Evolutionary conservation across 371 early-diverging fungal genomes (phyloP).

Genomic region (Homolaphlyctis polyrhiza): DNA sequence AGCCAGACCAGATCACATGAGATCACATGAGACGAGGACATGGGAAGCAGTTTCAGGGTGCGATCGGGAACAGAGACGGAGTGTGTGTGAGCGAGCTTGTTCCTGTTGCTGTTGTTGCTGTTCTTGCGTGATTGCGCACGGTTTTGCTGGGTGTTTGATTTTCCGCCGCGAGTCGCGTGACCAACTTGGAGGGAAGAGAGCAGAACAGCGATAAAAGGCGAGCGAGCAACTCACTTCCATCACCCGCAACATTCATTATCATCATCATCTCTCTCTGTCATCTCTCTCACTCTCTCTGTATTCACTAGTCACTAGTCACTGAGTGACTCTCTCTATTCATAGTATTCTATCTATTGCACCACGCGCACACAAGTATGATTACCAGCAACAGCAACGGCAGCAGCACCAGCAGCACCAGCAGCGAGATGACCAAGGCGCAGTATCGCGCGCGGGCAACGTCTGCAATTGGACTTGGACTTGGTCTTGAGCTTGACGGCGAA

Average conservation of each 20-base stretch:
- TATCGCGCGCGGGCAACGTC: background rate
- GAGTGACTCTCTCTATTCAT: too few species aligned
- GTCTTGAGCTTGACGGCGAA: background rate
- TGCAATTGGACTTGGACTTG: background rate
- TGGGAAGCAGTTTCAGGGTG: too few species aligned
- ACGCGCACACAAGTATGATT: background rate
- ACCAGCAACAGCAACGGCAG: background rate
- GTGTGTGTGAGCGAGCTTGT: too few species aligned
- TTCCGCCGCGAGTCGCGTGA: too few species aligned
- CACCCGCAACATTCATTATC: background rate
- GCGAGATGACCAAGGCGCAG: background rate
- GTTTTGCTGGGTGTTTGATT: too few species aligned
- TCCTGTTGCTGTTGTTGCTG: too few species aligned
- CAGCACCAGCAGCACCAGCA: background rate
- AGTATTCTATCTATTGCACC: too few species aligned
- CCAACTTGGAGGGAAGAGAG: background rate
- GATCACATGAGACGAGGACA: too few species aligned
- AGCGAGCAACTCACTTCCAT: background rate
- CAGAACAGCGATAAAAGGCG: background rate
- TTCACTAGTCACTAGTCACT: background rate
- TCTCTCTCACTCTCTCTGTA: background rate
- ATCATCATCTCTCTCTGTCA: background rate
- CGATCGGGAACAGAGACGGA: too few species aligned
- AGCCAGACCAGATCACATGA: too few species aligned
- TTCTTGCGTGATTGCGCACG: too few species aligned